These are phyloP conservation scores for Hansenula sp. DNA, from an alignment of 1,139 yeast species.

Conservation along the genomic window DNA sequence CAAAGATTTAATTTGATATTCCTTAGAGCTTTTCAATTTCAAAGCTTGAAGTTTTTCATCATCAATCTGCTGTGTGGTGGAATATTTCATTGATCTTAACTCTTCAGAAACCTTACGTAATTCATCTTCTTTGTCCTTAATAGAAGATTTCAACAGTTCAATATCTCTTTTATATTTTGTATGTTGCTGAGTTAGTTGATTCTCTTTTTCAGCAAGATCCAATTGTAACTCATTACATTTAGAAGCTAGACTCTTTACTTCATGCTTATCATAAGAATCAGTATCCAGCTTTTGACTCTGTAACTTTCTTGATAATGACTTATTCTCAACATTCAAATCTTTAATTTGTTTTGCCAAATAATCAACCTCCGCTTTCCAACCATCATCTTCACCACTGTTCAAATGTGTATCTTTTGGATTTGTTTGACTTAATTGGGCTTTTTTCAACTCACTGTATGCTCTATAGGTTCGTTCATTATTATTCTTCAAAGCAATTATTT, in stretches of 20 bases:
- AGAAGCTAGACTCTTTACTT: conserved; percentile 17
- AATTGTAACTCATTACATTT: conserved; percentile 20
- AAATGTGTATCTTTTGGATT: not conserved
- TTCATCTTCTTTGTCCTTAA: conserved; percentile 34
- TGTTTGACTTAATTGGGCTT: not conserved
- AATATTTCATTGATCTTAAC: conserved; percentile 19
- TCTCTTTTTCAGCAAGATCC: conserved; percentile 18
- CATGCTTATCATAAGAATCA: conserved; percentile 18
- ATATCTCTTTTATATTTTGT: conserved; percentile 18
- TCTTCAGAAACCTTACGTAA: conserved; percentile 27
- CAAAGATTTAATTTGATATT: conserved; percentile 33
- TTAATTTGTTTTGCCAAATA: conserved; percentile 14
- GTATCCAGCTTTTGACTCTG: conserved; percentile 12
- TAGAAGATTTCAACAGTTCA: conserved; percentile 25
- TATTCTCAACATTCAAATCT: conserved; percentile 19
- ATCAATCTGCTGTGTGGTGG: conserved; percentile 26
- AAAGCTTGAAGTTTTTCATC: conserved; percentile 33
- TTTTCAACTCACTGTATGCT: conserved; percentile 15
- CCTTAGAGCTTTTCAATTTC: conserved; percentile 31
- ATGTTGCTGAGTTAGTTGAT: conserved; percentile 7
- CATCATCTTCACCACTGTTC: conserved; percentile 5
- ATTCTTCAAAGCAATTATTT: conserved; percentile 17
- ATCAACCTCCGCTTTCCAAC: conserved; percentile 14
- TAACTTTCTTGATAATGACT: conserved; percentile 12
- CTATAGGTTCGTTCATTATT: conserved; percentile 18